Evolutionary conservation across 75 land plant species (phyloP).

Genomic region (Cryptomeria japonica): DNA sequence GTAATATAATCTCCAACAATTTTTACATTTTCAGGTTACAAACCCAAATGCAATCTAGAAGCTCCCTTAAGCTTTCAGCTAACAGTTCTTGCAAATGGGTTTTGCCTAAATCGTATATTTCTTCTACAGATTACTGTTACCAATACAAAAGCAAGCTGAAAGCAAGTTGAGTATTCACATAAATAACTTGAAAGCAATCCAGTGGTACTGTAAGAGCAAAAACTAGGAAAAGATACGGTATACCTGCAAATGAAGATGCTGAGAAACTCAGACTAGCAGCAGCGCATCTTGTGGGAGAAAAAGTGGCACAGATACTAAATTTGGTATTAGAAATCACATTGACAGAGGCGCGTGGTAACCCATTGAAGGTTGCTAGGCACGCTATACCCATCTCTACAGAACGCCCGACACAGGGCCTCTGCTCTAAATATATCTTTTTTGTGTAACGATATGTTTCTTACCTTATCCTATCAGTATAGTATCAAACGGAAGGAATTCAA

Average conservation of each 20-base stretch:
- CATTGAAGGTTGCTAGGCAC: neutral
- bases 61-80: neutral
- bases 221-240: neutral
- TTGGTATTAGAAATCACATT: neutral
- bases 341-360: neutral
- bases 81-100: too few relatives aligned
- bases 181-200: neutral
- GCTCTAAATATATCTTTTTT: neutral
- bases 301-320: neutral
- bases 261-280: neutral
- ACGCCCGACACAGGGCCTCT: neutral
- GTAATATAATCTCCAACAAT: too few relatives aligned
- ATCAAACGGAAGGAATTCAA: neutral
- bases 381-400: neutral
- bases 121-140: neutral
- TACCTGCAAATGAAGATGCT: neutral
- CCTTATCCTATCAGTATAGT: neutral
- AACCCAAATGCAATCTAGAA: neutral
- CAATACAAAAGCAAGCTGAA: neutral
- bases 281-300: neutral
- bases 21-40: neutral
- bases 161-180: neutral
- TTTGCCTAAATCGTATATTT: neutral
- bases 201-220: neutral
- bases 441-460: too few relatives aligned